phyloP scores from a whole-genome alignment of 2,329 filamentous ascomycete species.

The Ceratocystis huliohia region DNA sequence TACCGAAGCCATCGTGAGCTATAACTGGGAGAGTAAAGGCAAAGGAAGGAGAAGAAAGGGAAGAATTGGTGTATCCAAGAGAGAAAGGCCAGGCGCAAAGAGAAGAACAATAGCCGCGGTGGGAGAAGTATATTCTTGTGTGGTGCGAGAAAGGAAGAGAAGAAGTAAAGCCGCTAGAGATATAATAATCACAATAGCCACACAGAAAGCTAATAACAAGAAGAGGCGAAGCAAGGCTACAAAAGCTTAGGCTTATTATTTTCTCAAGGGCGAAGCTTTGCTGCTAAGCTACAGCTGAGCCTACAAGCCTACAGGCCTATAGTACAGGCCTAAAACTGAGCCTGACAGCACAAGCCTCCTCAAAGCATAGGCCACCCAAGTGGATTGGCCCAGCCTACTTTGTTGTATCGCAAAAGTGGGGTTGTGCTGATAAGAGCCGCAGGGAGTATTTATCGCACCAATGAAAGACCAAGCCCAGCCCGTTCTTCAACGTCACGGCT shows the following conservation, averaged over 20 bases:
- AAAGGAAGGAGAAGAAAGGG: background rate
- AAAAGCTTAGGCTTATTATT: constrained; percentile 1
- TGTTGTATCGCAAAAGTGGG: constrained; percentile 17
- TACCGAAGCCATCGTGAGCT: constrained; percentile 19
- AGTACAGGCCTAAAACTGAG: too few species aligned
- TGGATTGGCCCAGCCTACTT: background rate
- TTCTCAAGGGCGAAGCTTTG: constrained; percentile 1
- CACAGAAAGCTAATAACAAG: background rate
- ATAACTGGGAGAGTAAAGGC: background rate
- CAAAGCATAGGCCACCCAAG: too few species aligned
- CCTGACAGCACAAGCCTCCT: background rate
- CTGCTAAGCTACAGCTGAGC: background rate
- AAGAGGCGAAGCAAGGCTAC: constrained; percentile 10
- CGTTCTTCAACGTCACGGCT: background rate
- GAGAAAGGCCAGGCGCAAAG: background rate
- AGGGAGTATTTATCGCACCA: background rate
- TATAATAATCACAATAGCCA: background rate
- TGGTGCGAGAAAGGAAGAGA: background rate
- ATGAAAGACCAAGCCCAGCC: background rate
- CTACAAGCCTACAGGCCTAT: background rate
- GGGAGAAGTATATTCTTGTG: too few species aligned
- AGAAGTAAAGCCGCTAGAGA: background rate
- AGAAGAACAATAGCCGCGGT: background rate
- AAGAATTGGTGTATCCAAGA: background rate
- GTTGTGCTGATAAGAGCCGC: background rate